These are phyloP conservation scores for Aspergillus haitiensis DNA, from an alignment of 495 filamentous ascomycete species.

Conservation along the genomic window DNA sequence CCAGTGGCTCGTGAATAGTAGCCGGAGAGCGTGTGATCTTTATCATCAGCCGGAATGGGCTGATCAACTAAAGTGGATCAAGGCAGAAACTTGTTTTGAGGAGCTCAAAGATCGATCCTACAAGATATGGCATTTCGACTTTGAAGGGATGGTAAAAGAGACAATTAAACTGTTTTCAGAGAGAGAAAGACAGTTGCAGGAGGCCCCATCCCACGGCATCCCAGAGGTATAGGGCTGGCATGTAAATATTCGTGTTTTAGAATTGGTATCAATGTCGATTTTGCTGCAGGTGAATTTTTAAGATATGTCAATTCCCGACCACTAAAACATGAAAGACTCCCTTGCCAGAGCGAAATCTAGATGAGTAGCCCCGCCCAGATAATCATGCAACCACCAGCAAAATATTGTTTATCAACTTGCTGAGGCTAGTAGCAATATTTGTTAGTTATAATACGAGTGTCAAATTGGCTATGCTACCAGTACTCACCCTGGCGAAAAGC, in stretches of 20 bases:
- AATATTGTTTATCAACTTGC: slow-evolving; percentile 15
- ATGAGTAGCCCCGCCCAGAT: slow-evolving; percentile 22
- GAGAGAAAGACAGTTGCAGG: background rate
- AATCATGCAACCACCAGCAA: slow-evolving; percentile 27
- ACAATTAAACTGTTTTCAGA: background rate
- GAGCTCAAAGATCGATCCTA: background rate
- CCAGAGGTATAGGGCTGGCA: background rate
- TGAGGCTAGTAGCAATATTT: slow-evolving; percentile 4
- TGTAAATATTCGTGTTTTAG: background rate
- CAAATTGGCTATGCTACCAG: background rate
- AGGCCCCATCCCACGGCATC: background rate
- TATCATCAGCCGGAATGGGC: slow-evolving; percentile 4
- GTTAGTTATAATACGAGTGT: background rate
- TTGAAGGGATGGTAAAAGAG: background rate
- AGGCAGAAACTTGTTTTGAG: background rate
- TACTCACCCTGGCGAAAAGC: slow-evolving; percentile 22
- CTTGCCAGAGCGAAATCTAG: background rate
- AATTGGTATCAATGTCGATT: too few species aligned
- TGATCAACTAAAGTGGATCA: background rate
- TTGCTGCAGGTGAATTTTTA: too few species aligned
- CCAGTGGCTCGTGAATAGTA: slow-evolving; percentile 1
- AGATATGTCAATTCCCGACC: too few species aligned
- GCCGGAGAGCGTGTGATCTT: background rate
- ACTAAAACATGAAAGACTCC: too few species aligned
- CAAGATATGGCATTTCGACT: slow-evolving; percentile 4